Base-by-base conservation (phyloP, 805 yeast genomes). In the Candida silvicultrix region DNA sequence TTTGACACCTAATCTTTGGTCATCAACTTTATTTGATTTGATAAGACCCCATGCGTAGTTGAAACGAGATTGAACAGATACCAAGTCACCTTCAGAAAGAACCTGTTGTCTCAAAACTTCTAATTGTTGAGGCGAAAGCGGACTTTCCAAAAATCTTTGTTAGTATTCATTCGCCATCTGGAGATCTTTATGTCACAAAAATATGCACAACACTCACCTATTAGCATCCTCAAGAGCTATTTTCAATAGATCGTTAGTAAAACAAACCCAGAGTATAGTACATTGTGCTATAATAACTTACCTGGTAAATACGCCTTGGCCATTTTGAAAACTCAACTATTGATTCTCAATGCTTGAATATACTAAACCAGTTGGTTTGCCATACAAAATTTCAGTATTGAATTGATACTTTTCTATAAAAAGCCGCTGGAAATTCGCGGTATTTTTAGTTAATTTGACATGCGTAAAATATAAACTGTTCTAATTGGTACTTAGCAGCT, bases 31-130 rank as follows among this genome's bases (percentile, higher is more conserved):
- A 43, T 65, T 60, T 2, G 95, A 81, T 63, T 89, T 90, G 51
- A 95, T 78, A 43, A 94, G 70, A 4, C 95, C 99, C 99, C 99
- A 94, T 0, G 97, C 95, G 57, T 86, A 87, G 65, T 95, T 94
- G 74, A 94, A 94, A 47, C 81, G 78, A 2, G 97, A 83, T 63
- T 89, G 97, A 0, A 86, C 75, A 0, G 90, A 74, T 0, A 88
- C 89, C 36, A 75, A 70, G 5, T 94, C 95, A 29, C 85, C 82
- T 62, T 94, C 98, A 1, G 83, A 71, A 23, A 80, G 77, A 37
- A 87, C 89, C 57, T 89, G 96, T 54, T 81, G 77, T 51, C 79
- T 82, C 28, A 94, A 74, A 1, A 89, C 76, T 15, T 79, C 83
- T 38, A 94, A 73, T 57, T 92, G 95, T 46, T 83, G 85, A 5